phyloP scores from a whole-genome alignment of 345 rosid species.

The Trapa bicornis region DNA sequence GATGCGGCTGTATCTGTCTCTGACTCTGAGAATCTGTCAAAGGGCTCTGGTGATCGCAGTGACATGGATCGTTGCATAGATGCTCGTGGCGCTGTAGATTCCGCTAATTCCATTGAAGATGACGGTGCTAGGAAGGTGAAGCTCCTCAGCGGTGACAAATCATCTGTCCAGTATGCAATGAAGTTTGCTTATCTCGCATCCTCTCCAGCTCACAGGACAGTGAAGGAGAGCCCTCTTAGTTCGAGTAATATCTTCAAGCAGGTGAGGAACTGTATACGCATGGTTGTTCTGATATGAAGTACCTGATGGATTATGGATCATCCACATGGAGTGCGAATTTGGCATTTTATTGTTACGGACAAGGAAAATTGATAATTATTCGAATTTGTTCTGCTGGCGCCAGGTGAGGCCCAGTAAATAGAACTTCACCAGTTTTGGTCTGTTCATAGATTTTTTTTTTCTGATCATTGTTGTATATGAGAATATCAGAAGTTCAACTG shows the following conservation, averaged over 20 bases:
- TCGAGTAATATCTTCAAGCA: slow-evolving; percentile 77
- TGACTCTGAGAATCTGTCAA: slow-evolving; percentile 6
- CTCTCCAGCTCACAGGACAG: slow-evolving; percentile 61
- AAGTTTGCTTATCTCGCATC: slow-evolving; percentile 55
- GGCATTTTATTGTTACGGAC: neutral
- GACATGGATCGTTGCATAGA: slow-evolving; percentile 14
- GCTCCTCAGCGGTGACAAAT: slow-evolving; percentile 14
- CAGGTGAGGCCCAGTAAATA: too few relatives aligned
- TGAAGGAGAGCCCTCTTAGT: slow-evolving; percentile 81
- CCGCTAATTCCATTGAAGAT: slow-evolving; percentile 18
- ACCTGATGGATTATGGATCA: neutral
- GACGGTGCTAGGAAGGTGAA: slow-evolving; percentile 10
- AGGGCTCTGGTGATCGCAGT: slow-evolving; percentile 6
- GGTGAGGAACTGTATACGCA: slow-evolving; percentile 18
- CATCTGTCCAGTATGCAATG: slow-evolving; percentile 16
- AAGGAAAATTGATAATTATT: neutral
- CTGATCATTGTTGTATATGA: neutral
- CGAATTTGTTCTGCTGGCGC: neutral
- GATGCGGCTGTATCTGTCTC: slow-evolving; percentile 1
- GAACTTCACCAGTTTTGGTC: too few relatives aligned
- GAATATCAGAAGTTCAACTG: neutral
- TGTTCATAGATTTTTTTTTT: neutral
- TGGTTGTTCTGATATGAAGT: neutral
- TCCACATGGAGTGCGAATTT: neutral
- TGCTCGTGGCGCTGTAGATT: slow-evolving; percentile 12